These are phyloP conservation scores for Phytophthora agathidicida DNA, from an alignment of 352 stramenopile species.

Conservation along the genomic window DNA sequence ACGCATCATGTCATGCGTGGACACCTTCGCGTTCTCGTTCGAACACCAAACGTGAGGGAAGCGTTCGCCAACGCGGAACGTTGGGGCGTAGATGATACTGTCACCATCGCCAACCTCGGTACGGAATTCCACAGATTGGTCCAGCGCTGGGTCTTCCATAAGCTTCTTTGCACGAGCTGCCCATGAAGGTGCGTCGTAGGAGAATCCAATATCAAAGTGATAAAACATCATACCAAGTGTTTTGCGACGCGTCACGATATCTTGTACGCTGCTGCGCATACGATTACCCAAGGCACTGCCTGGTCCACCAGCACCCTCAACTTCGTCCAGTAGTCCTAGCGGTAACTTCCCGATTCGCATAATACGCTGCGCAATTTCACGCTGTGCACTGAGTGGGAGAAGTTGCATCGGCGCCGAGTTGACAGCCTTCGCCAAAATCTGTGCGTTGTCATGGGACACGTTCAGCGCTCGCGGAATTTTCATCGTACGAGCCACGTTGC, in stretches of 20 bases:
- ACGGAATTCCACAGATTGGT: constrained; percentile 56
- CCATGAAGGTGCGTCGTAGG: constrained; percentile 66
- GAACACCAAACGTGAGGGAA: constrained; percentile 77
- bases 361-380: constrained; percentile 65
- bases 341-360: constrained; percentile 77
- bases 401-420: constrained; percentile 72
- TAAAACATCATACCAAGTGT: constrained; percentile 89
- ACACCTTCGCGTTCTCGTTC: constrained; percentile 36
- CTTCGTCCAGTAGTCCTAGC: constrained; percentile 56
- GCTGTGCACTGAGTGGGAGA: constrained; percentile 56
- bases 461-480: constrained; percentile 81
- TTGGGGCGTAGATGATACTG: constrained; percentile 46
- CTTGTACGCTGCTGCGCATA: constrained; percentile 61
- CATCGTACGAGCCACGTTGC: constrained; percentile 89
- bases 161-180: constrained; percentile 48
- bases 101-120: constrained; percentile 16
- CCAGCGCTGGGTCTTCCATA: constrained; percentile 63
- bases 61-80: constrained; percentile 56
- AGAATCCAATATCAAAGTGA: constrained; percentile 87
- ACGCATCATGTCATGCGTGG: constrained; percentile 51
- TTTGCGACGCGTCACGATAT: constrained; percentile 59
- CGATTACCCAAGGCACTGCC: constrained; percentile 57
- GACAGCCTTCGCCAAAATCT: constrained; percentile 56
- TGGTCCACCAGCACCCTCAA: constrained; percentile 23
- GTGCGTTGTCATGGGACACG: constrained; percentile 81